phyloP scores from a whole-genome alignment of 2,329 filamentous ascomycete species.

The Beauveria brongniartii region DNA sequence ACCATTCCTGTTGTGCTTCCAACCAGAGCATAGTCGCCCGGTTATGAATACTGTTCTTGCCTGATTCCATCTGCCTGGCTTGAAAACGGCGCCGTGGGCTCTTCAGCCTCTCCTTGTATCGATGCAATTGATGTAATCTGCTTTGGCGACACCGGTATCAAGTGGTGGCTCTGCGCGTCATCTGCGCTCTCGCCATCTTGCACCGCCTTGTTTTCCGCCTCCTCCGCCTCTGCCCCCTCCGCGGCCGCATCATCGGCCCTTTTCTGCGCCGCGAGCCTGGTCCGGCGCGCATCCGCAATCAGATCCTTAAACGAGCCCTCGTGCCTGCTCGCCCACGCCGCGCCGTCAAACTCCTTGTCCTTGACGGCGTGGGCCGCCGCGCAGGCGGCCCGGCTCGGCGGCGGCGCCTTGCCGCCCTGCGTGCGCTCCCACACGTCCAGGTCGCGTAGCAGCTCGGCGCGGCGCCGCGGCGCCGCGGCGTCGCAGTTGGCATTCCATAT shows the following conservation, averaged over 20 bases:
- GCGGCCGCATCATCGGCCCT: constrained; percentile 19
- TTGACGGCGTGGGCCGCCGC: constrained; percentile 48
- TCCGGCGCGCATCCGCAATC: constrained; percentile 65
- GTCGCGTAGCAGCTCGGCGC: constrained; percentile 65
- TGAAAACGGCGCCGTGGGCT: not conserved
- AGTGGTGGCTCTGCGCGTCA: not conserved
- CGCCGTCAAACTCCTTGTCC: constrained; percentile 81
- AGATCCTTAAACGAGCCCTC: constrained; percentile 68
- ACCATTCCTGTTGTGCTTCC: not conserved
- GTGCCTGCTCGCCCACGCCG: constrained; percentile 66
- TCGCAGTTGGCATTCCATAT: constrained; percentile 98
- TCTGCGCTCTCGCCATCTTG: not conserved
- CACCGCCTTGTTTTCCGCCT: not conserved
- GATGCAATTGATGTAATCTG: not conserved
- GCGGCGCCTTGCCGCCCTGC: constrained; percentile 54
- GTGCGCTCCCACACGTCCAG: constrained; percentile 82
- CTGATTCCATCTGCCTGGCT: not conserved
- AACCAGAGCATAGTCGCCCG: not conserved
- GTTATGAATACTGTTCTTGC: not conserved
- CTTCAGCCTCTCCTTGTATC: not conserved
- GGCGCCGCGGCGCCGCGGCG: constrained; percentile 61
- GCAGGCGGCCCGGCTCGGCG: constrained; percentile 21
- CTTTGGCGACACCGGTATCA: not conserved
- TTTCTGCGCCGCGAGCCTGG: constrained; percentile 34
- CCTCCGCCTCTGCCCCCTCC: not conserved